A percentile compares a stretch with the other conserved stretches of the same genome.
phyloP scores from a whole-genome alignment of 371 early-diverging fungal genomes.

The Mucor circinelloides region DNA sequence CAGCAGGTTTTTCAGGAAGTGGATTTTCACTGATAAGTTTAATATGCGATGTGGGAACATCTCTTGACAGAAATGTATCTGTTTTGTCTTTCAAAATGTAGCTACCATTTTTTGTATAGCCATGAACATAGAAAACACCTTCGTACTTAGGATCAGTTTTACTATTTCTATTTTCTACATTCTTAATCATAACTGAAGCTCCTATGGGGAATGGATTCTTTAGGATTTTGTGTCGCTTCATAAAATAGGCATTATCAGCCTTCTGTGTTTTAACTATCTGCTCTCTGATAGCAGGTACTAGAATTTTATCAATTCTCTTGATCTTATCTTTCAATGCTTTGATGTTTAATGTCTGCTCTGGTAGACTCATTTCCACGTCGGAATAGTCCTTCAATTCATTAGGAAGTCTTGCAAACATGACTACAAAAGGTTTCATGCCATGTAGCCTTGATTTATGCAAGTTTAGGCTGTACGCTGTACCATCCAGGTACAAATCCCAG shows the following conservation, averaged over 20 bases:
- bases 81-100: no score
- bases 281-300: constrained; percentile 4
- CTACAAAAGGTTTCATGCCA: neutral
- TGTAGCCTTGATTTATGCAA: neutral
- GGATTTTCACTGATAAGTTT: no score
- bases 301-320: neutral
- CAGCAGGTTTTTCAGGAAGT: no score
- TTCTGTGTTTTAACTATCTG: constrained; percentile 1
- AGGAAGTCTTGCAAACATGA: constrained; percentile 16
- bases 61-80: no score
- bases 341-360: neutral
- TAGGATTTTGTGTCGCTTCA: neutral
- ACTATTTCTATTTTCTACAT: neutral
- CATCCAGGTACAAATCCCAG: constrained; percentile 10
- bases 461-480: neutral
- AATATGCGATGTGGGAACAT: no score
- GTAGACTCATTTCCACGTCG: neutral
- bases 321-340: neutral
- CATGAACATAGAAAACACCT: neutral
- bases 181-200: constrained; percentile 5
- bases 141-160: constrained; percentile 4
- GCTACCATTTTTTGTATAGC: neutral
- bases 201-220: neutral
- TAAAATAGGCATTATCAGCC: constrained; percentile 4
- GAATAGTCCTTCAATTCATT: constrained; percentile 6